Conservation (phyloP, 176 grass and related monocot species). For the Oryza nivara region DNA sequence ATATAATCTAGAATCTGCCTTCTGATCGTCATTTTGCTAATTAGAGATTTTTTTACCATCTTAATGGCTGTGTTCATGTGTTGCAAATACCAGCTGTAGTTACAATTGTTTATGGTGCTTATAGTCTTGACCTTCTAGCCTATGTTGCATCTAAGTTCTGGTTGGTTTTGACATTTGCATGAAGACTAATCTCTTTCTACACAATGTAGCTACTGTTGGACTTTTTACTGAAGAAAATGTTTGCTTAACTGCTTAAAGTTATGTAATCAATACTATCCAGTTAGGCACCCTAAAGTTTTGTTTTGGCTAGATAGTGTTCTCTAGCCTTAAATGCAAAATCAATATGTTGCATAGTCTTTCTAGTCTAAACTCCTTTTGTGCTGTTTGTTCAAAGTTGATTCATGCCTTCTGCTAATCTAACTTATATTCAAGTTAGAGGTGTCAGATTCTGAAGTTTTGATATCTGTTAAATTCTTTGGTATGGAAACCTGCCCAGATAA, state of each 20-base stretch:
- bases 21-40: background rate
- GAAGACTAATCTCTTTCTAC: background rate
- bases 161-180: background rate
- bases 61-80: background rate
- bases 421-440: too few relatives aligned
- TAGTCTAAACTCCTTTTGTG: background rate
- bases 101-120: background rate
- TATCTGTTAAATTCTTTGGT: background rate
- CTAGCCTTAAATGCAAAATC: background rate
- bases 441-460: too few relatives aligned
- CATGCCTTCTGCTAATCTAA: too few relatives aligned
- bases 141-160: background rate
- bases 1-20: background rate
- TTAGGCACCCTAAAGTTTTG: background rate
- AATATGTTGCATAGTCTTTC: background rate
- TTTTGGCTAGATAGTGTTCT: background rate
- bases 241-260: background rate
- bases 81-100: background rate
- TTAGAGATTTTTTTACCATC: slow-evolving; percentile 1
- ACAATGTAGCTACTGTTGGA: background rate
- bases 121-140: background rate
- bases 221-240: background rate
- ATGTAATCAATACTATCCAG: background rate
- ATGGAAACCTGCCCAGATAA: background rate
- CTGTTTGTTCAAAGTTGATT: background rate